Base-by-base conservation (phyloP, 1,284 basidiomycete species). In the Bondarzewia mesenterica region DNA sequence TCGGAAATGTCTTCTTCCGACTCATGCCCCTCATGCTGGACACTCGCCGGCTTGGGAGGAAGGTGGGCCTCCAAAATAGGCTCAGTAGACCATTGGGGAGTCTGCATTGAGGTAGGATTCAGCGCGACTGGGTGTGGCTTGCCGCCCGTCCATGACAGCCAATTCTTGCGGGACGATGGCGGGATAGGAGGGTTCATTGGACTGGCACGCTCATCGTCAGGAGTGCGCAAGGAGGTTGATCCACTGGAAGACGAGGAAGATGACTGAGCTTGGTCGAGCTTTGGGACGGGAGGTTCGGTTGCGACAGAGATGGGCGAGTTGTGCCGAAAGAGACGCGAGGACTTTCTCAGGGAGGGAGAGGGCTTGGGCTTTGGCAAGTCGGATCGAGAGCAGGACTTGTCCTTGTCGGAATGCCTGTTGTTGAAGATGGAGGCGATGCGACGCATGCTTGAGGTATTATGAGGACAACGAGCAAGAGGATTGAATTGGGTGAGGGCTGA, bases 161-260 rank as follows among this genome's bases (percentile, higher is more conserved):
- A 80, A 32, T 72, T 68, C 55, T 41, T 49, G 7, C 18, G 12
- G 14, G 49, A 48, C 4, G 57, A 59, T 61, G 57, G 41, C 12
- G 42, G 35, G 16, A 37, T 45, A 46, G 49, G 53, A 45, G 57
- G 60, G 52, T 63, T 60, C 52, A 68, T 59, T 50, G 69, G 59
- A 53, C 63, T 68, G 54, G 63, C 60, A 38, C 67, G 64, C 52
- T 83, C 80, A 55, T 84, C 74, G 54, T 72, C 80, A 32, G 81
- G 80, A 7, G 83, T 83, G 50, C 72, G 74, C 36, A 80, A 67
- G 48, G 75, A 77, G 41, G 74, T 71, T 14, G 77, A 80, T 47
- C 75, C 78, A 42, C 72, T 75, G 1, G 81, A 83, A 7, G 82
- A 79, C 18, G 76, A 75, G 12, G 81, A 79, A 1, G 78, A 80